Evolutionary conservation across 495 filamentous ascomycete genomes (phyloP), one percentile per base, ranked within the genome.

Genomic region (Penicillium chermesinum): DNA sequence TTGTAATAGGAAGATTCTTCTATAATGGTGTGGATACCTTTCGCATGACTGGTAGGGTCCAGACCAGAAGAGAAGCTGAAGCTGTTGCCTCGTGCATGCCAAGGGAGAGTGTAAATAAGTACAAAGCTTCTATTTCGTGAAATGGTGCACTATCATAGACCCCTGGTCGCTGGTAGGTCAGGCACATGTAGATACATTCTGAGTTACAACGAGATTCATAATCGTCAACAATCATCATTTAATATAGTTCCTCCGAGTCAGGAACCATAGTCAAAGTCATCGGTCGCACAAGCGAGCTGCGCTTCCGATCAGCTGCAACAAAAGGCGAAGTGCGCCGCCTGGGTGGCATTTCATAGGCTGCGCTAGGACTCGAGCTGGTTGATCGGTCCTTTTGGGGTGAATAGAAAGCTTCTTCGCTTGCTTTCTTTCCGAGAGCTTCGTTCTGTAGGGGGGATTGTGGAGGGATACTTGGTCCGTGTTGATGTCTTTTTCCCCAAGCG

Each of bases 221-320:
- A 44, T 44, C 4, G 10, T 20, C 3, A 10, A 38, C 33, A 13
- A 20, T 17, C 7, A 43, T 65, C 44, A 72, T 37, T 61, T 62
- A 10, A 52, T 67, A 73, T 13, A 73, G 58, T 16, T 72, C 66
- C 10, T 73, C 71, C 4, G 63, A 46, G 52, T 68, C 61, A n/a
- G 69, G 66, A 5, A 74, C 71, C 71, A 74, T 74, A 1, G 59
- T 54, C 42, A 65, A 50, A 35, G 68, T 72, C 66, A 73, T 54
- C 1, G 60, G 54, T 41, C 56, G 61, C 46, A 58, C 48, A 18
- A 53, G 35, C n/a, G 59, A 63, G 16, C 44, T 44, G 17, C 54
- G 44, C 40, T 53, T 64, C 42, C 57, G 61, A 48, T 66, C 62
- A 15, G 47, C 48, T 20, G 41, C 45, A 16, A 58, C 48, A 45